Conservation (phyloP, 768 basidiomycete genomes). For the Lactifluus rugatus region DNA sequence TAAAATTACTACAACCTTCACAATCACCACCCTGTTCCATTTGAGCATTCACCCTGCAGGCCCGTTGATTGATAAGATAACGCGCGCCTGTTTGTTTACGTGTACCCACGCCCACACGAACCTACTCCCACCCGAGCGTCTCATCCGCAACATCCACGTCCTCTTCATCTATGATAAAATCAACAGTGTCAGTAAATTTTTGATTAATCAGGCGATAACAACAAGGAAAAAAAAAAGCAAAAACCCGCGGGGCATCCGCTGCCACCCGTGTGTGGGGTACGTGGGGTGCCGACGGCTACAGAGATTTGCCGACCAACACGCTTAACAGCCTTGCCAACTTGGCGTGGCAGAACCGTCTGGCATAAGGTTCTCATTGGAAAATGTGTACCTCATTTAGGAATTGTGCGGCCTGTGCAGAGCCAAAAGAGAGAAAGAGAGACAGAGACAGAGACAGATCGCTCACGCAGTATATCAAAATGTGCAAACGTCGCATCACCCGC, state of each 20-base stretch:
- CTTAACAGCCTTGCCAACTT: slow-evolving; percentile 12
- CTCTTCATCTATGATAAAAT: slow-evolving; percentile 13
- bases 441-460: slow-evolving; percentile 8
- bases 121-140: slow-evolving; percentile 17
- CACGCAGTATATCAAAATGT: slow-evolving; percentile 33
- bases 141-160: slow-evolving; percentile 15
- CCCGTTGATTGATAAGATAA: slow-evolving; percentile 17
- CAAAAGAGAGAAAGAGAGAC: not conserved
- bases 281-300: slow-evolving; percentile 10
- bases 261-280: slow-evolving; percentile 7
- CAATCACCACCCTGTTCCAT: not conserved
- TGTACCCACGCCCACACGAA: slow-evolving; percentile 4
- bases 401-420: not conserved
- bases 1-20: slow-evolving; percentile 3
- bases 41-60: slow-evolving; percentile 10
- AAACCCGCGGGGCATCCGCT: slow-evolving; percentile 13
- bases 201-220: slow-evolving; percentile 10
- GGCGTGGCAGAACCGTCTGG: slow-evolving; percentile 9
- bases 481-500: slow-evolving; percentile 28
- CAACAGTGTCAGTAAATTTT: not conserved
- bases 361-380: not conserved
- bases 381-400: not conserved
- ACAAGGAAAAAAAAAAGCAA: not conserved
- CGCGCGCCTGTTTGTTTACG: slow-evolving; percentile 16
- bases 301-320: slow-evolving; percentile 1